Base-by-base conservation (phyloP, 768 basidiomycete species). In the Leccinum incarnatum region DNA sequence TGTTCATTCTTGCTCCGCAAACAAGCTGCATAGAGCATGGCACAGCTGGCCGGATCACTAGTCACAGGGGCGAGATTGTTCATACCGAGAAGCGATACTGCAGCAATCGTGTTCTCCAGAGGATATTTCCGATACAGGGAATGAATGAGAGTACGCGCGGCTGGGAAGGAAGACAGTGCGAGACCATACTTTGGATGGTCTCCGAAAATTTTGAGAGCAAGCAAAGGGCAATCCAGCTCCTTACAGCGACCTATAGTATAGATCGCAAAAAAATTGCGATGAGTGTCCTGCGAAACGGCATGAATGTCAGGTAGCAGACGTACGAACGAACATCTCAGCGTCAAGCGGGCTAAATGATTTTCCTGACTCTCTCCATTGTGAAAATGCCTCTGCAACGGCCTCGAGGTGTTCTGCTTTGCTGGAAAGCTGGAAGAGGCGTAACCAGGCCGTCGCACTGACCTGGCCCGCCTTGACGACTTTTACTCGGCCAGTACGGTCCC, bases 141-240 rank as follows among this genome's bases (percentile, higher is more conserved):
- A 58, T 88, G 82, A 1, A 88, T 67, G 48, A 89, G 79, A 45
- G 77, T 78, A 4, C 81, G 85, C 1, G 79, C 87, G 2, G 79
- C 83, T 0, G 74, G 62, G 10, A 82, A 72, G 3, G 82, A 79
- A 8, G 64, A 56, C 14, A 89, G 76, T 21, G 74, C 68, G 17
- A 89, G 62, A 52, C 81, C 79, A 68, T 88, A 87, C 66, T 83
- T 85, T 14, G 84, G 75, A 57, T 80, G 86, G 66, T 89, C 74
- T 21, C 82, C 81, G 65, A 87, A 86, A 21, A 87, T 81, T 34
- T 80, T 73, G 12, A 90, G 73, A 3, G 86, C 85, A 40, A 88
- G 77, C 25, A 72, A 64, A 3, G 84, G 82, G 57, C 82, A 83
- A 14, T 72, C 66, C 1, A 88, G 78, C 64, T 86, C 79, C 59